Conservation (phyloP, 805 yeast species). For the Dipodascus albidus region DNA sequence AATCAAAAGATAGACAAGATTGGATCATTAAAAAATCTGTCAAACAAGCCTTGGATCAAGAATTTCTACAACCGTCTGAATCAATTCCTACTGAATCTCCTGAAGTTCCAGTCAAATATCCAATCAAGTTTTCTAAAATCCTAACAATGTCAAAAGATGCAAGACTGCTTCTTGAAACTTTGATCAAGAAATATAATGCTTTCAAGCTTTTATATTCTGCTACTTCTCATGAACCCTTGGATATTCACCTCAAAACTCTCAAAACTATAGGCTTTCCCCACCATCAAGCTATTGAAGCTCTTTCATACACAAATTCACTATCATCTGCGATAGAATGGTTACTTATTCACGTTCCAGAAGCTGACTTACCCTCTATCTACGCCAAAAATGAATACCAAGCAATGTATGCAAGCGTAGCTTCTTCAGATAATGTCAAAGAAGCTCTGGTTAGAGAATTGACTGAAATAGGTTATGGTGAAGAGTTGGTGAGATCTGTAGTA, state of each 20-base stretch:
- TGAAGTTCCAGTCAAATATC: too few species aligned
- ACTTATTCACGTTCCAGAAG: slow-evolving; percentile 84
- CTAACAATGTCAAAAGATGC: slow-evolving; percentile 55
- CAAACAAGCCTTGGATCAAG: neutral
- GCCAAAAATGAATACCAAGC: slow-evolving; percentile 22
- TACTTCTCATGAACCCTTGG: neutral
- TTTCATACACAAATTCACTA: slow-evolving; percentile 38
- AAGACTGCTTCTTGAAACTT: slow-evolving; percentile 49
- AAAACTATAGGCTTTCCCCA: slow-evolving; percentile 51
- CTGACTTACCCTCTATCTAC: slow-evolving; percentile 59
- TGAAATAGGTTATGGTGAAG: slow-evolving; percentile 61
- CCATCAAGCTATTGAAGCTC: slow-evolving; percentile 61
- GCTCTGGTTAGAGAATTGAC: slow-evolving; percentile 44
- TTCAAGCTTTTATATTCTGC: slow-evolving; percentile 18
- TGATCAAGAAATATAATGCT: slow-evolving; percentile 34
- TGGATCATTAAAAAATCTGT: slow-evolving; percentile 15
- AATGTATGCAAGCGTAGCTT: slow-evolving; percentile 25
- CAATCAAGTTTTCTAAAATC: slow-evolving; percentile 26
- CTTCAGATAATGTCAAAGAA: slow-evolving; percentile 44
- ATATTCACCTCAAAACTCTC: neutral
- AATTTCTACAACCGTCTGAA: too few species aligned
- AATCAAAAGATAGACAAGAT: slow-evolving; percentile 8
- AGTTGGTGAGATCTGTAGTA: slow-evolving; percentile 44
- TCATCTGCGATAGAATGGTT: slow-evolving; percentile 62
- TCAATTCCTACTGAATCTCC: too few species aligned